phyloP scores from a whole-genome alignment of 495 filamentous ascomycete species.

The Penicillium atrosanguineum region DNA sequence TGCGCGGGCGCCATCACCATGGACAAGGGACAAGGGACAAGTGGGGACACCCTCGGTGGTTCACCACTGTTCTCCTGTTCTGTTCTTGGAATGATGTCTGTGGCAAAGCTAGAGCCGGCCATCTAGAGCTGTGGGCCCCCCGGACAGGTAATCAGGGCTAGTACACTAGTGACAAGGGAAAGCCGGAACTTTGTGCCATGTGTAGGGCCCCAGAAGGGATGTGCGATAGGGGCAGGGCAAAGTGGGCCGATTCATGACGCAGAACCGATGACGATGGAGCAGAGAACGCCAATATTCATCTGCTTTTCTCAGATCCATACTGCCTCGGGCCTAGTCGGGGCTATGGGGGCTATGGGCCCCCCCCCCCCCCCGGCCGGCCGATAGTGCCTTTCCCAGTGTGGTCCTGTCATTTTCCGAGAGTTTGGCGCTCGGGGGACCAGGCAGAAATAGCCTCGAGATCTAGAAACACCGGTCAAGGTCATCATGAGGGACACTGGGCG shows the following conservation, averaged over 20 bases:
- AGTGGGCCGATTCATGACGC: constrained; percentile 18
- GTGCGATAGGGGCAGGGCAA: constrained; percentile 1
- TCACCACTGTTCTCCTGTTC: neutral
- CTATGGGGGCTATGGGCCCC: constrained; percentile 1
- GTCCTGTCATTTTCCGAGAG: constrained; percentile 29
- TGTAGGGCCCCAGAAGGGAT: constrained; percentile 1
- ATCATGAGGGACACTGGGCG: neutral
- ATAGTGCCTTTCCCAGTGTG: constrained; percentile 4
- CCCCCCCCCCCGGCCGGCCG: too few relatives aligned
- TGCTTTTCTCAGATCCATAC: constrained; percentile 18
- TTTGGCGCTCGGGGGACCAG: constrained; percentile 13
- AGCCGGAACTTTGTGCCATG: constrained; percentile 8
- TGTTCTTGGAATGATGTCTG: neutral
- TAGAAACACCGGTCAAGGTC: neutral
- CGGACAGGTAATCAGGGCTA: too few relatives aligned
- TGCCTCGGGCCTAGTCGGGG: constrained; percentile 13
- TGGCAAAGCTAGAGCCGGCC: neutral
- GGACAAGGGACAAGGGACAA: constrained; percentile 29
- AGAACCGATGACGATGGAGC: constrained; percentile 13
- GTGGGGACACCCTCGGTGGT: constrained; percentile 15
- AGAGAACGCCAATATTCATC: constrained; percentile 6
- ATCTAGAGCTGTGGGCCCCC: neutral
- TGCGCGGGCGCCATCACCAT: constrained; percentile 27
- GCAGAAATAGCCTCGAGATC: constrained; percentile 8
- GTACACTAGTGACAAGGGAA: neutral